Evolutionary conservation across 1,284 basidiomycete genomes (phyloP), one percentile per base, ranked within the genome.

Genomic region (Cutaneotrichosporon sp.): DNA sequence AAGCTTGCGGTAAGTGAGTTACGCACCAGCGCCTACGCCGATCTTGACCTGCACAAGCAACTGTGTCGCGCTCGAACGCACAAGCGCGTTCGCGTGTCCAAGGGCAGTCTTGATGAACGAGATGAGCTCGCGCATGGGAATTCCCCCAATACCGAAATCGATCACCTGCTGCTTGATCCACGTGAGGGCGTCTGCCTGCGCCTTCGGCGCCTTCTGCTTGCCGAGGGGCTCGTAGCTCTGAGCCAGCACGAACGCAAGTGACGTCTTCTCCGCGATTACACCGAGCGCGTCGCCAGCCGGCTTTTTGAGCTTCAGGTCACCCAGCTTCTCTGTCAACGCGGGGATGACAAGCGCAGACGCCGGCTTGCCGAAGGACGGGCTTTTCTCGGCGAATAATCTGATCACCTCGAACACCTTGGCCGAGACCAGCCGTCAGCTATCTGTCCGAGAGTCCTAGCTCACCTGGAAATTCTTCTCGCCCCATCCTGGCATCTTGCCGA

Each of bases 401-500:
- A 96, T 85, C 57, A 94, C 86, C 34, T 85, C 86, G 78, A 92
- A 97, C 55, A 97, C 79, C 80, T 94, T 96, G 14, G 87, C 83
- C 5, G 91, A 93, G 42, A 98, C 94, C 92, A 95, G 70, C 1
- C 18, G 31, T 21, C 22, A 40, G 34, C 40, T 30, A 26, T 50
- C 8, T 21, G 21, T 26, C 31, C 5, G 13, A 9, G 5, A 2
- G 26, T 26, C 26, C 26, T 6, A 42, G 76, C 84, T 63, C 67
- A 90, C 92, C 83, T 99, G 97, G 75, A 99, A 99, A 75, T 99
- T 99, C 85, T 97, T 99, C 82, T 99, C 97, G 49, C 86, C 87
- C 94, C 93, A 97, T 1, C 96, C 94, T 2, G 86, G 86, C 73
- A 91, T 94, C 84, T 97, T 98, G 30, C 87, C 88, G 60, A 99